These are phyloP conservation scores for Annona cherimola DNA, from an alignment of 164 flowering plant species.

Conservation along the genomic window DNA sequence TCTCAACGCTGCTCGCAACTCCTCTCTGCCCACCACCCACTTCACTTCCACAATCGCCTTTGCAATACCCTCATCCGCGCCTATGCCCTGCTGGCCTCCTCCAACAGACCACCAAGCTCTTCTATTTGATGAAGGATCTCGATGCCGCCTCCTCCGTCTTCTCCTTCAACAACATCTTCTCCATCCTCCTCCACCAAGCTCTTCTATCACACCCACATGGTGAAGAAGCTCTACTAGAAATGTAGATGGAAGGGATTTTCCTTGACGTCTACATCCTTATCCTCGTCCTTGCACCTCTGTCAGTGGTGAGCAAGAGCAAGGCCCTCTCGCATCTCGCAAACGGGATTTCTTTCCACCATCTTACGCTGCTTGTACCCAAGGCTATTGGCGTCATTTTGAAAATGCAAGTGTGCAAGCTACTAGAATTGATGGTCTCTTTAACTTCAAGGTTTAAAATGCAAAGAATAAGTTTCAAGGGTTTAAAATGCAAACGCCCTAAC, in stretches of 20 bases:
- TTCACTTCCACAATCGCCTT: conserved; percentile 46
- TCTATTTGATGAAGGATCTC: conserved; percentile 41
- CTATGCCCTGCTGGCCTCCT: conserved; percentile 62
- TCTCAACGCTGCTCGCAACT: conserved; percentile 60
- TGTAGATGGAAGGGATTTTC: conserved; percentile 33
- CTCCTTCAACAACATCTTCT: conserved; percentile 54
- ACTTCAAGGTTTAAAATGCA: too few species aligned
- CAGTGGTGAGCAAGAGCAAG: too few species aligned
- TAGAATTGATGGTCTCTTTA: too few species aligned
- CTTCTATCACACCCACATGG: conserved; percentile 57
- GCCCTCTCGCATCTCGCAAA: too few species aligned
- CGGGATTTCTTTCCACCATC: too few species aligned
- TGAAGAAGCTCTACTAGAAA: conserved; percentile 49
- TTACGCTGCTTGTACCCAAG: too few species aligned
- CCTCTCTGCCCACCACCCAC: conserved; percentile 42
- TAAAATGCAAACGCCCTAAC: too few species aligned
- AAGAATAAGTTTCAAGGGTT: too few species aligned
- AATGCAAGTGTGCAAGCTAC: too few species aligned
- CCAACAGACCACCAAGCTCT: conserved; percentile 52
- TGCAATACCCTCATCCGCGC: conserved; percentile 63
- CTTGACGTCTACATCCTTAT: conserved; percentile 65
- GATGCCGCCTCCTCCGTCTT: conserved; percentile 53
- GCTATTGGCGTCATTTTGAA: too few species aligned
- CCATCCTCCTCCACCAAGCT: conserved; percentile 52
- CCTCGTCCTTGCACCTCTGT: too few species aligned